Base-by-base conservation (phyloP, 2,329 filamentous ascomycete genomes). In the Exophiala alcalophila region DNA sequence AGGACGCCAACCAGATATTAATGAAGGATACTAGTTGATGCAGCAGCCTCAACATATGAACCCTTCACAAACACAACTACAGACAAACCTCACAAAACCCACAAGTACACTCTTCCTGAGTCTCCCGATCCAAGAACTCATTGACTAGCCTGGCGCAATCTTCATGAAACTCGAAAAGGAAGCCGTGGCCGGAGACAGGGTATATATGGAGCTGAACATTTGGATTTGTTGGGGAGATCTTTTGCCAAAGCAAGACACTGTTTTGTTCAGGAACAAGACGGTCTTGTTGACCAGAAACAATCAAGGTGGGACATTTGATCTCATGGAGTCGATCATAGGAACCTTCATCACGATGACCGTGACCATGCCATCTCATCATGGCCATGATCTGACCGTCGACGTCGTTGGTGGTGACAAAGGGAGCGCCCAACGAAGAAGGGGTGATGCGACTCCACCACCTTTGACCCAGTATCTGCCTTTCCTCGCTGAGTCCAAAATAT, bases 81-180 rank as follows among this genome's bases (percentile, higher is more conserved):
- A n/a, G n/a, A n/a, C 30, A 35, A 35, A 11, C 14, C n/a, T 20
- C 24, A 8, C 31, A 34, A 34, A 24, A 23, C 25, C 29, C 25
- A 12, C 31, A 42, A 10, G 19, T 20, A 35, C 29, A 41, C 23
- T 26, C 21, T 16, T 16, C 25, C 19, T 25, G 21, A 14, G 23
- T 30, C 40, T 29, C 25, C 26, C 8, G 10, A 24, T 40, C 36
- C 20, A 45, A 23, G 24, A 34, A 35, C 3, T 28, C 20, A 34
- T 35, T 35, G 15, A 40, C 27, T 20, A 40, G 27, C 6, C 14
- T 23, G 15, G 35, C 36, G 16, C 38, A 45, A n/a, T 34, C 24
- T 9, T 24, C 35, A 11, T 30, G 20, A 30, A 33, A 40, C 25
- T 40, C 27, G 6, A 33, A 33, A 18, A 40, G 15, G 25, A 30